Percentiles rank a stretch among this genome's conserved stretches.
These are phyloP conservation scores for Kluyveromyces dobzhanskii DNA, from an alignment of 805 yeast species.

Conservation along the genomic window DNA sequence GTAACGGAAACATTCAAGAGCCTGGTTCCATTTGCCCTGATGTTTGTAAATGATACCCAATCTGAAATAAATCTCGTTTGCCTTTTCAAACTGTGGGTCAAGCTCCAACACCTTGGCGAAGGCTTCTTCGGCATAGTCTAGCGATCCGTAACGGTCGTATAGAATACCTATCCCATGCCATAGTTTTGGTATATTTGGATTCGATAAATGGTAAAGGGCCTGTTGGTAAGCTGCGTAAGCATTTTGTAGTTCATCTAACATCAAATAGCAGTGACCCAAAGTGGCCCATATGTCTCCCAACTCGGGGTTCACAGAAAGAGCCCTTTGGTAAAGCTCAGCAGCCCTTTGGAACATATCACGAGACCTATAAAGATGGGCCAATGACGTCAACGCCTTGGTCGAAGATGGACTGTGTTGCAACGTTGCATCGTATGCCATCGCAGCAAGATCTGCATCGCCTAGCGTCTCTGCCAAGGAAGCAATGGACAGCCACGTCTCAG, in stretches of 20 bases:
- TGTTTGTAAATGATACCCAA: conserved; percentile 95
- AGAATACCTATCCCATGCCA: conserved; percentile 99
- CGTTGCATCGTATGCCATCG: conserved; percentile 81
- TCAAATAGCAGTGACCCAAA: conserved; percentile 90
- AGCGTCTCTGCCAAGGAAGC: conserved; percentile 85
- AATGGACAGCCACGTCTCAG: conserved; percentile 82
- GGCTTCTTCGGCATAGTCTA: conserved; percentile 98
- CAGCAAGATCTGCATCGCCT: conserved; percentile 84
- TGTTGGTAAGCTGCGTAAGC: conserved; percentile 97
- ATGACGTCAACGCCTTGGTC: conserved; percentile 72
- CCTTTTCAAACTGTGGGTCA: conserved; percentile 94
- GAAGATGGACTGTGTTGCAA: conserved; percentile 79
- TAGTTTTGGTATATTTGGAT: conserved; percentile 90
- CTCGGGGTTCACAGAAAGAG: conserved; percentile 71
- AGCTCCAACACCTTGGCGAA: conserved; percentile 91
- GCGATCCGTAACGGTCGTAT: conserved; percentile 90
- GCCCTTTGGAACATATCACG: conserved; percentile 90
- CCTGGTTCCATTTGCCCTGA: conserved; percentile 78
- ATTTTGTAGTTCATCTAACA: conserved; percentile 92
- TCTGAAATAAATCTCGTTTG: conserved; percentile 92
- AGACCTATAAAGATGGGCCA: conserved; percentile 83
- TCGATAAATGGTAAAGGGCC: conserved; percentile 81
- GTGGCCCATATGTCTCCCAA: conserved; percentile 97
- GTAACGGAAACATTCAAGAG: conserved; percentile 91
- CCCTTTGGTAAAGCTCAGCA: conserved; percentile 86